Evolutionary conservation across 345 rosid genomes (phyloP).

Genomic region (Lagerstroemia speciosa): DNA sequence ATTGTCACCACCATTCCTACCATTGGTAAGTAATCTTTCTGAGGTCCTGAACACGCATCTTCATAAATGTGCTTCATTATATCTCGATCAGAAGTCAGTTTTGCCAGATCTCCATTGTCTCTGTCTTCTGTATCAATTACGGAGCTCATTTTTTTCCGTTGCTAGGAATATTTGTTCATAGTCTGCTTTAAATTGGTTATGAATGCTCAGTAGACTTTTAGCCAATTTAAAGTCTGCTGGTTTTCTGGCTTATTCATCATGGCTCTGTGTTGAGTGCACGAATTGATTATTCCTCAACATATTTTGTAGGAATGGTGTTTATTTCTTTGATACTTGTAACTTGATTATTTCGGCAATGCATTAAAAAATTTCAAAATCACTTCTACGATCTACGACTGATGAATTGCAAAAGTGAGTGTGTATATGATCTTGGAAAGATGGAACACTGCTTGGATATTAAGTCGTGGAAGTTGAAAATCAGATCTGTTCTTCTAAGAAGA

Average conservation of each 20-base stretch:
- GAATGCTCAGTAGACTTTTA: not conserved
- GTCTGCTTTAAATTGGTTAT: not conserved
- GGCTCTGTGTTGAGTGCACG: not conserved
- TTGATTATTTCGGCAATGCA: not conserved
- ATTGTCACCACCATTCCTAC: conserved; percentile 56
- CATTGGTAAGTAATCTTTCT: conserved; percentile 27
- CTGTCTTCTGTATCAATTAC: not conserved
- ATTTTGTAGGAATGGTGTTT: not conserved
- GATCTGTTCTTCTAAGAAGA: not conserved
- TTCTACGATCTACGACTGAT: not conserved
- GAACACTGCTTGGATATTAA: not conserved
- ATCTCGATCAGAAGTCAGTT: not conserved
- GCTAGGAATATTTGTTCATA: not conserved
- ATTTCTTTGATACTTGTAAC: not conserved
- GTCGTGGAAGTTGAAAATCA: not conserved
- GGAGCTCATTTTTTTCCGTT: not conserved
- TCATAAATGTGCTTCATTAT: not conserved
- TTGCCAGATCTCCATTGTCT: not conserved
- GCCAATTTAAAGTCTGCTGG: not conserved
- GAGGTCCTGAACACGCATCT: not conserved
- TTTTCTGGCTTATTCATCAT: not conserved
- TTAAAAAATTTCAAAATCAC: not conserved
- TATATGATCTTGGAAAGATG: not conserved
- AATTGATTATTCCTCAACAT: not conserved
- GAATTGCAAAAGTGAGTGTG: not conserved